Evolutionary conservation across 495 filamentous ascomycete species (phyloP).

Genomic region (Geopyxis carbonaria): DNA sequence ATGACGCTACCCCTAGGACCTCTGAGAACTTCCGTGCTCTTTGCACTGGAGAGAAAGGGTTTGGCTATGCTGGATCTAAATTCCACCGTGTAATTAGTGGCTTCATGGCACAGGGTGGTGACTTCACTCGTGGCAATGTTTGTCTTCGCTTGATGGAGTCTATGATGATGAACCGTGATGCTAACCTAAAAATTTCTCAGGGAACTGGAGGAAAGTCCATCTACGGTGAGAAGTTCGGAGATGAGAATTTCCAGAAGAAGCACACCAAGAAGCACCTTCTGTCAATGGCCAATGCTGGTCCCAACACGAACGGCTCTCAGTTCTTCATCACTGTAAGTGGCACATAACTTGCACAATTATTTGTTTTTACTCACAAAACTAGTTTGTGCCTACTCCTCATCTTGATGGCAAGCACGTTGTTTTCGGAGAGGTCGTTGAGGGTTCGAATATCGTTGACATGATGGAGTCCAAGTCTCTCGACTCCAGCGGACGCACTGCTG

Average conservation of each 20-base stretch:
- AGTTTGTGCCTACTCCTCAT: conserved; percentile 47
- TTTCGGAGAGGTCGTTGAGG: conserved; percentile 58
- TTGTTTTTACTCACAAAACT: neutral
- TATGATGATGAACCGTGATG: no score
- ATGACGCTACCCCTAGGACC: conserved; percentile 79
- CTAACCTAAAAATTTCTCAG: conserved; percentile 29
- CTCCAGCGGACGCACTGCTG: conserved; percentile 12
- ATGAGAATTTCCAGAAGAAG: conserved; percentile 58
- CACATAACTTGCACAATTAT: conserved; percentile 29
- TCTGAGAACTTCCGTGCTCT: conserved; percentile 87
- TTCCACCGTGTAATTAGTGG: conserved; percentile 94
- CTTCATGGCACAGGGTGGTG: conserved; percentile 99
- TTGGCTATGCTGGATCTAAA: conserved; percentile 60
- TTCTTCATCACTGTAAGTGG: conserved; percentile 22
- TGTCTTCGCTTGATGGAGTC: conserved; percentile 31
- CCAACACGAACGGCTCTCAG: conserved; percentile 39
- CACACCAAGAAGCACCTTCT: conserved; percentile 48
- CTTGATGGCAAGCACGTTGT: conserved; percentile 68
- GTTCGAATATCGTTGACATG: conserved; percentile 46
- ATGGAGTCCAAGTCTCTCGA: conserved; percentile 38
- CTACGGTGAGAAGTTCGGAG: conserved; percentile 70
- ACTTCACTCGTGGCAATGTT: conserved; percentile 94
- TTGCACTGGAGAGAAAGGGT: conserved; percentile 84
- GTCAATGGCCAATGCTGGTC: conserved; percentile 72
- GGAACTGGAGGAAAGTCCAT: conserved; percentile 76